Conservation (phyloP, 2,329 filamentous ascomycete genomes). For the Alternaria gaisen region DNA sequence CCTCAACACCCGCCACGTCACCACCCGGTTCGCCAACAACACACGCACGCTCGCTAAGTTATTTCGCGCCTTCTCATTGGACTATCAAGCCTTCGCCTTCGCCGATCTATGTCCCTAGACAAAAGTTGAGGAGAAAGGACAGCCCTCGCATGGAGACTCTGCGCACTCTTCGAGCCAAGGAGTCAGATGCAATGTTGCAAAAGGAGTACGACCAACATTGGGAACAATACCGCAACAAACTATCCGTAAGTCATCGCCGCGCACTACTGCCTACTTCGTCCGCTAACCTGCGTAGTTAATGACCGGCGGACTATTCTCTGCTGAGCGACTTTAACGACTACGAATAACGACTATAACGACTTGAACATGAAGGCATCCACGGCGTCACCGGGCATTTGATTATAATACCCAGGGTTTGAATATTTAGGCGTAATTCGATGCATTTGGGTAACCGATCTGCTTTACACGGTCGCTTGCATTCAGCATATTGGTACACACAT, state of each 20-base stretch:
- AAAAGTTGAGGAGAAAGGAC: constrained; percentile 29
- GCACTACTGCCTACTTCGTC: neutral
- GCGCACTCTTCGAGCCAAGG: constrained; percentile 44
- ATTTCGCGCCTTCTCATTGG: constrained; percentile 19
- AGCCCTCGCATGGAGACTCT: constrained; percentile 41
- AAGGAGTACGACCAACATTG: constrained; percentile 37
- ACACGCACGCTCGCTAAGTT: constrained; percentile 18
- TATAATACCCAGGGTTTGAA: constrained; percentile 21
- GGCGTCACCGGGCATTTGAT: constrained; percentile 17
- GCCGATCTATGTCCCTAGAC: constrained; percentile 21
- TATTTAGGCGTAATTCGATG: constrained; percentile 10
- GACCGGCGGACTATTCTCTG: constrained; percentile 4
- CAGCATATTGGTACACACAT: constrained; percentile 20
- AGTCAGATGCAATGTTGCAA: constrained; percentile 47
- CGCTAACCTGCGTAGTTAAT: constrained; percentile 8
- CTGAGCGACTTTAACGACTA: constrained; percentile 13
- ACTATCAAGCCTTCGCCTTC: constrained; percentile 17
- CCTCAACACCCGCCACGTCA: constrained; percentile 28
- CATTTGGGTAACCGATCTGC: constrained; percentile 3
- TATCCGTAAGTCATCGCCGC: constrained; percentile 5
- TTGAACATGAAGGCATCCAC: constrained; percentile 7
- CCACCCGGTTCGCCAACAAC: constrained; percentile 24
- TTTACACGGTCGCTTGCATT: constrained; percentile 13
- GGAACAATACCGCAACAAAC: constrained; percentile 1
- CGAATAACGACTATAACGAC: constrained; percentile 16